Conservation (phyloP, 192 early-diverging fungal species). For the Backusella psychrophila region DNA sequence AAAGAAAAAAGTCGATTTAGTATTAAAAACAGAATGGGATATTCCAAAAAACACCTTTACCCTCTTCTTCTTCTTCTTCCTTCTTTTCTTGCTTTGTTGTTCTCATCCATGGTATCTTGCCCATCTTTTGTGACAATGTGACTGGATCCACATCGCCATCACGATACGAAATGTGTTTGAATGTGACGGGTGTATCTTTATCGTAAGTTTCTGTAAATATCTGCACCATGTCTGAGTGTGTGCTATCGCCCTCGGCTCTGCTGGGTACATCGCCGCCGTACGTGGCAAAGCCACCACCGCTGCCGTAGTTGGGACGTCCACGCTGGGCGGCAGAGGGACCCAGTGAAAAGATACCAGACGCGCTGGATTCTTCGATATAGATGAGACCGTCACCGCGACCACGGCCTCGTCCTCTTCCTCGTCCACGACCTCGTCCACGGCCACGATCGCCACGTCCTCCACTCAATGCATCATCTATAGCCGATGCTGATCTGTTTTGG, state of each 20-base stretch:
- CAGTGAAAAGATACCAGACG: constrained; percentile 53
- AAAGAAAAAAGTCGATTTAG: background rate
- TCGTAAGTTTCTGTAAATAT: background rate
- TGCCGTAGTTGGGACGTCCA: background rate
- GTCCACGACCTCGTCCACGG: constrained; percentile 42
- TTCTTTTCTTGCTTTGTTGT: background rate
- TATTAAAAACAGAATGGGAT: too few species aligned
- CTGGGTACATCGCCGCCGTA: constrained; percentile 19
- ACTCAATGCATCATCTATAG: constrained; percentile 10
- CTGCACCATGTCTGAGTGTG: constrained; percentile 15
- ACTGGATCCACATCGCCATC: constrained; percentile 26
- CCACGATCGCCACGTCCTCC: constrained; percentile 32
- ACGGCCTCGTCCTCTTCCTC: constrained; percentile 35
- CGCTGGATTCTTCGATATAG: constrained; percentile 27
- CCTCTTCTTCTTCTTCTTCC: background rate
- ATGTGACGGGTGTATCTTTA: constrained; percentile 15
- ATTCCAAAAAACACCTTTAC: too few species aligned
- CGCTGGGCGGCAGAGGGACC: constrained; percentile 35
- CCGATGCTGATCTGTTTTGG: constrained; percentile 11
- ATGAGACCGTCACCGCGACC: constrained; percentile 19
- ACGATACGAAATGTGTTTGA: constrained; percentile 9
- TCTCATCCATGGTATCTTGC: constrained; percentile 20
- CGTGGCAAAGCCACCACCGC: constrained; percentile 11
- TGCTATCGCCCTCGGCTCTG: constrained; percentile 16
- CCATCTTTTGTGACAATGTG: background rate